Base-by-base conservation (phyloP, 2,329 filamentous ascomycete species). In the Ophiobolus disseminans region DNA sequence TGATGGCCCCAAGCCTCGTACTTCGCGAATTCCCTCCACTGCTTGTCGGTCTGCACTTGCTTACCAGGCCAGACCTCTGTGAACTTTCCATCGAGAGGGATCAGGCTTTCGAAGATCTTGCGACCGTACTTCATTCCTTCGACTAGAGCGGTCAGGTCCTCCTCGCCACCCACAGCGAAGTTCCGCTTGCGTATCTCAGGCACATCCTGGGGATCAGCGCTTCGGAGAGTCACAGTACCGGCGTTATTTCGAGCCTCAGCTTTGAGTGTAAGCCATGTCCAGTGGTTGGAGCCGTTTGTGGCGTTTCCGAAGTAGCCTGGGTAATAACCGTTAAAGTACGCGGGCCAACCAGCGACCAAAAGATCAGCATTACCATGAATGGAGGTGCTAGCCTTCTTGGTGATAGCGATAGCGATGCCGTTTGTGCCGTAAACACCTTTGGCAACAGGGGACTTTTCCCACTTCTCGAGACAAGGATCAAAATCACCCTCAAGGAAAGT, bases 151-250 rank as follows among this genome's bases (percentile, higher is more conserved):
- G 75, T 60, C 5, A 81, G 69, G 54, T 84, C 79, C 7, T 82
- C 56, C 16, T 58, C 50, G 14, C 53, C 56, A 17, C 55, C 48
- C 16, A 58, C 49, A 1, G 35, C 48, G 17, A 63, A 63, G 42
- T 53, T 56, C 36, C 55, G 48, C 45, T 54, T 55, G 50, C 40
- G 48, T 56, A 90, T 87, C 5, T 80, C 64, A 0, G 87, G 87
- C 1, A 77, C 74, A 44, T 88, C 86, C 0, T 81, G 79, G 1
- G 87, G 86, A 63, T 89, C 80, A 0, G 79, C 70, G 0, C 82
- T 85, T 13, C 75, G 75, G 4, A 90, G 79, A 5, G 70, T 79
- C 7, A 90, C 86, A 1, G 78, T 80, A 5, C 88, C 87, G 2
- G 65, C 76, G 65, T 72, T 70, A 65, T 89, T 88, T 42, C 82